Evolutionary conservation across 2,329 filamentous ascomycete species (phyloP).

Genomic region (Zasmidium angulare): DNA sequence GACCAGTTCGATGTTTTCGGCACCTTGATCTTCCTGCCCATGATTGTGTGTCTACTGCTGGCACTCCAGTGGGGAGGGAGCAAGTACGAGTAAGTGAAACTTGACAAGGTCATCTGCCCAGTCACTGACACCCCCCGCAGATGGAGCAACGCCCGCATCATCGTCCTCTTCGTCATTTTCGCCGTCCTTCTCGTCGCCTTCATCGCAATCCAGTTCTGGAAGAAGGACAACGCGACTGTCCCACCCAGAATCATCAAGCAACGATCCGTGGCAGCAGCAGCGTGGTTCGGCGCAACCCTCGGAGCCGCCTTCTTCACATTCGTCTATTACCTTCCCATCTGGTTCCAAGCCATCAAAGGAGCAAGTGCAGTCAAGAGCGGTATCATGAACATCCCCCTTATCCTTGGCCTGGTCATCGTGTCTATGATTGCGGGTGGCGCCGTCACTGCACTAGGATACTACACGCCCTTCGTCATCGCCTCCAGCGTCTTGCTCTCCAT

Average conservation of each 20-base stretch:
- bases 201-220: constrained; percentile 42
- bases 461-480: constrained; percentile 50
- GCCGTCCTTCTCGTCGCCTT: constrained; percentile 46
- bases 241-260: constrained; percentile 41
- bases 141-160: constrained; percentile 47
- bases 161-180: constrained; percentile 46
- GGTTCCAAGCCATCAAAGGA: constrained; percentile 54
- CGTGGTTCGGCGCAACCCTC: constrained; percentile 38
- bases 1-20: constrained; percentile 50
- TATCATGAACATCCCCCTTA: constrained; percentile 49
- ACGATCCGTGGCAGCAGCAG: constrained; percentile 35
- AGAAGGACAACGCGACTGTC: constrained; percentile 46
- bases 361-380: constrained; percentile 38
- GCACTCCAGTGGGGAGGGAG: constrained; percentile 53
- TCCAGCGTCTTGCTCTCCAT: constrained; percentile 44
- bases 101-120: no score
- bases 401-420: constrained; percentile 25
- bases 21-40: constrained; percentile 48
- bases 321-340: constrained; percentile 47
- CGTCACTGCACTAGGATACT: constrained; percentile 48
- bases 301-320: constrained; percentile 40
- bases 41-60: constrained; percentile 50
- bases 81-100: constrained; percentile 36
- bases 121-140: not conserved
- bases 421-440: constrained; percentile 32